Evolutionary conservation across 139 green algal genomes (phyloP).

Genomic region (Coelastrella sp.): DNA sequence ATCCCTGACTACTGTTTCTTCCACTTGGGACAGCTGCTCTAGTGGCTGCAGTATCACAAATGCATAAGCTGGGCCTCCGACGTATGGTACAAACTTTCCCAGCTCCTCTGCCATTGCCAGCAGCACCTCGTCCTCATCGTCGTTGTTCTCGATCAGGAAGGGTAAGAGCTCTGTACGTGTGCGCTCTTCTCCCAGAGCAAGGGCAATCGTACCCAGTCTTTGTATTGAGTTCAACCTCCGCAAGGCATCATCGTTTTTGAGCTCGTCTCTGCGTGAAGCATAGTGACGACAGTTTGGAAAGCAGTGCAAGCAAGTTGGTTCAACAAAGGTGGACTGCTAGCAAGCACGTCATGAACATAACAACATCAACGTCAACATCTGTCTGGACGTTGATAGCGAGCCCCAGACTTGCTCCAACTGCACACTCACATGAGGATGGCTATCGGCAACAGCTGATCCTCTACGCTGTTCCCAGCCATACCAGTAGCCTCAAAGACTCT

Average conservation of each 20-base stretch:
- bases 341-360: background rate
- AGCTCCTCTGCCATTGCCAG: slow-evolving; percentile 97
- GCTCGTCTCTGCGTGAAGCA: slow-evolving; percentile 80
- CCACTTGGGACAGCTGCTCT: slow-evolving; percentile 93
- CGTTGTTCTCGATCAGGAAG: slow-evolving; percentile 95
- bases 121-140: slow-evolving; percentile 99
- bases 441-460: slow-evolving; percentile 86
- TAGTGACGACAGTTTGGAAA: background rate
- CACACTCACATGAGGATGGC: slow-evolving; percentile 86
- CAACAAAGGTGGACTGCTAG: background rate
- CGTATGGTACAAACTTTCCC: slow-evolving; percentile 93
- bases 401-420: background rate
- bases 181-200: slow-evolving; percentile 94
- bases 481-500: background rate
- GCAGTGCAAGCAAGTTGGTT: background rate
- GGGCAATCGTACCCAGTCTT: slow-evolving; percentile 92
- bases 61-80: slow-evolving; percentile 88
- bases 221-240: slow-evolving; percentile 94
- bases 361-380: no score
- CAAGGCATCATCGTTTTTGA: slow-evolving; percentile 95
- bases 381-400: background rate
- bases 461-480: slow-evolving; percentile 39
- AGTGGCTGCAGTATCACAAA: slow-evolving; percentile 90
- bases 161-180: slow-evolving; percentile 97
- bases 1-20: slow-evolving; percentile 99